These are phyloP conservation scores for Albifimbria verrucaria DNA, from an alignment of 2,329 filamentous ascomycete species.

Conservation along the genomic window DNA sequence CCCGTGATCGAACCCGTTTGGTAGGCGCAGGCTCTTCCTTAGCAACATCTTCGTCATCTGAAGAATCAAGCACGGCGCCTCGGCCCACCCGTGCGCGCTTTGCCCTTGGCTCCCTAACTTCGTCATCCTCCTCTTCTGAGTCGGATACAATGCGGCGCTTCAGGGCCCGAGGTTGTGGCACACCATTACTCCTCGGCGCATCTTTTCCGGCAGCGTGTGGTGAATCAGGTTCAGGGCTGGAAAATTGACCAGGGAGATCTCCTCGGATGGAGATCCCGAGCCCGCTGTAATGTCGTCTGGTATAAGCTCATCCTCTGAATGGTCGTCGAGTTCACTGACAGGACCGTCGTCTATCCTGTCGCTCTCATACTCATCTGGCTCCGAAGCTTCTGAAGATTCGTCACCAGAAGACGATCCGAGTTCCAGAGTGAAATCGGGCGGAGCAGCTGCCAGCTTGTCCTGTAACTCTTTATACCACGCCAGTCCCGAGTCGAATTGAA, in stretches of 20 bases:
- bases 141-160: slow-evolving; percentile 27
- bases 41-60: slow-evolving; percentile 10
- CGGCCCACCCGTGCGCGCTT: slow-evolving; percentile 21
- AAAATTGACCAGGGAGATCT: slow-evolving; percentile 1
- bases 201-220: neutral
- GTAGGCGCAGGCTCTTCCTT: neutral
- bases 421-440: neutral
- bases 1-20: neutral
- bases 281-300: slow-evolving; percentile 1
- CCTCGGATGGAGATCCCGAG: neutral
- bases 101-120: slow-evolving; percentile 10
- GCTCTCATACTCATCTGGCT: slow-evolving; percentile 10
- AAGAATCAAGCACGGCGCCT: slow-evolving; percentile 17
- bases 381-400: neutral
- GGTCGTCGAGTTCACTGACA: slow-evolving; percentile 3
- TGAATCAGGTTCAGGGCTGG: slow-evolving; percentile 10
- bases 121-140: slow-evolving; percentile 26
- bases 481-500: neutral
- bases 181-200: neutral
- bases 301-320: slow-evolving; percentile 8
- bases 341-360: slow-evolving; percentile 10
- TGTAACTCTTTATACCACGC: neutral
- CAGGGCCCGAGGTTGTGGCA: slow-evolving; percentile 11
- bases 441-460: neutral
- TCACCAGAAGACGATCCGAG: too few relatives aligned